These are phyloP conservation scores for Teunomyces gatunensis DNA, from an alignment of 805 yeast species.

Conservation along the genomic window DNA sequence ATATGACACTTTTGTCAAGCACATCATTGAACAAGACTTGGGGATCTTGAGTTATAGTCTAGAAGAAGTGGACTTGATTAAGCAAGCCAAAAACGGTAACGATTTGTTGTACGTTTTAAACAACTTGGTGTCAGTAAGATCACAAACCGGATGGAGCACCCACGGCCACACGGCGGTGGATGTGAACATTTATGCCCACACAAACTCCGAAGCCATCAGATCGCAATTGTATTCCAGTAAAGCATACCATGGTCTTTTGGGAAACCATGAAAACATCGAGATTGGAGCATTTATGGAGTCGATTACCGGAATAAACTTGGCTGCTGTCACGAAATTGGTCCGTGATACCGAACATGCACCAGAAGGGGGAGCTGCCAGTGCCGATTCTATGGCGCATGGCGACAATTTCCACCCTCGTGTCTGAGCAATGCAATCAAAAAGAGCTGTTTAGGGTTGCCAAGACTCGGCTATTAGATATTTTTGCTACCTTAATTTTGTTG, in stretches of 20 bases:
- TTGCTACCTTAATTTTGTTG: neutral
- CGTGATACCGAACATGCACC: slow-evolving; percentile 51
- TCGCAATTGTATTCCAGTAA: slow-evolving; percentile 27
- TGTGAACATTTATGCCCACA: slow-evolving; percentile 83
- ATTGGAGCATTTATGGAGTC: slow-evolving; percentile 71
- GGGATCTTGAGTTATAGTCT: slow-evolving; percentile 59
- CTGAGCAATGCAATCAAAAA: neutral
- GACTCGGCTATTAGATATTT: neutral
- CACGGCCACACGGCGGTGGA: slow-evolving; percentile 97
- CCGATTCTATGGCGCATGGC: neutral
- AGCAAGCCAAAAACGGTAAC: slow-evolving; percentile 7
- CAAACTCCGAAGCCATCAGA: slow-evolving; percentile 52
- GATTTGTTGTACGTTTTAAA: slow-evolving; percentile 54
- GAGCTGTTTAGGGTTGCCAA: neutral
- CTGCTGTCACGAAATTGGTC: slow-evolving; percentile 47
- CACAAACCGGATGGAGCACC: slow-evolving; percentile 94
- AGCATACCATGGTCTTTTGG: slow-evolving; percentile 50
- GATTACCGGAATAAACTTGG: slow-evolving; percentile 48
- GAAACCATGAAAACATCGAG: slow-evolving; percentile 85
- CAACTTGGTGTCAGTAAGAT: slow-evolving; percentile 72
- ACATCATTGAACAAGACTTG: slow-evolving; percentile 59
- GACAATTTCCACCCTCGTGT: slow-evolving; percentile 4
- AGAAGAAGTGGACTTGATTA: slow-evolving; percentile 44
- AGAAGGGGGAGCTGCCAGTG: neutral
- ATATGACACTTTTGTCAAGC: slow-evolving; percentile 48